These are phyloP conservation scores for Rhizophagus sp. DNA, from an alignment of 192 early-diverging fungal species.

Conservation along the genomic window DNA sequence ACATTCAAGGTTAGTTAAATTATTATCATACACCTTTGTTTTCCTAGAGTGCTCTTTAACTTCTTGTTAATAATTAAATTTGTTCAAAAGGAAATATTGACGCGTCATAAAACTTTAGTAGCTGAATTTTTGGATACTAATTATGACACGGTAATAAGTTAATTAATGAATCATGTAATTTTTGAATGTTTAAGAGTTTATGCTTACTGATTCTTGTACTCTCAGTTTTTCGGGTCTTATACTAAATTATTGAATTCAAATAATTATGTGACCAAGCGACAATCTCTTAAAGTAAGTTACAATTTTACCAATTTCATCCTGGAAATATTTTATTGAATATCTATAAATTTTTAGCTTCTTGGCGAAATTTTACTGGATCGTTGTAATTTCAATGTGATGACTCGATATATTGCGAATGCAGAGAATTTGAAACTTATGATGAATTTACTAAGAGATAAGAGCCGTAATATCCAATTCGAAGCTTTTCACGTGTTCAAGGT, in stretches of 20 bases:
- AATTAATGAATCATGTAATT: slow-evolving; percentile 29
- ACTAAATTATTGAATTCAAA: slow-evolving; percentile 79
- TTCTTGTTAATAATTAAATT: neutral
- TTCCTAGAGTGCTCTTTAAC: neutral
- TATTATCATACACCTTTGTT: neutral
- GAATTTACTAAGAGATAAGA: slow-evolving; percentile 92
- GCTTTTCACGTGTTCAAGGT: slow-evolving; percentile 99
- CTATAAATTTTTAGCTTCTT: slow-evolving; percentile 62
- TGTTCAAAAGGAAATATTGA: slow-evolving; percentile 77
- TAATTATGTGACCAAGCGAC: slow-evolving; percentile 98
- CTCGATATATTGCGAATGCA: slow-evolving; percentile 85
- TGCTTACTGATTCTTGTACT: neutral
- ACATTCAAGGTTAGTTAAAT: slow-evolving; percentile 78
- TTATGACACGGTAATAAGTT: slow-evolving; percentile 77
- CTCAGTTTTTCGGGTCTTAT: slow-evolving; percentile 87
- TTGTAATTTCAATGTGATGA: slow-evolving; percentile 95
- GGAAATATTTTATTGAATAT: neutral
- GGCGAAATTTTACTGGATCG: slow-evolving; percentile 97
- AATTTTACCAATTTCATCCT: neutral
- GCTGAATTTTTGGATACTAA: slow-evolving; percentile 84
- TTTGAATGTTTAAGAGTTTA: neutral
- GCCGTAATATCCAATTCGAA: slow-evolving; percentile 99
- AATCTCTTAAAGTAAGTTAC: slow-evolving; percentile 87
- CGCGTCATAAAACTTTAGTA: slow-evolving; percentile 91
- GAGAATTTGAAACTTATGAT: slow-evolving; percentile 98